These are phyloP conservation scores for Parietichytrium sp. DNA, from an alignment of 108 stramenopile species.

Conservation along the genomic window DNA sequence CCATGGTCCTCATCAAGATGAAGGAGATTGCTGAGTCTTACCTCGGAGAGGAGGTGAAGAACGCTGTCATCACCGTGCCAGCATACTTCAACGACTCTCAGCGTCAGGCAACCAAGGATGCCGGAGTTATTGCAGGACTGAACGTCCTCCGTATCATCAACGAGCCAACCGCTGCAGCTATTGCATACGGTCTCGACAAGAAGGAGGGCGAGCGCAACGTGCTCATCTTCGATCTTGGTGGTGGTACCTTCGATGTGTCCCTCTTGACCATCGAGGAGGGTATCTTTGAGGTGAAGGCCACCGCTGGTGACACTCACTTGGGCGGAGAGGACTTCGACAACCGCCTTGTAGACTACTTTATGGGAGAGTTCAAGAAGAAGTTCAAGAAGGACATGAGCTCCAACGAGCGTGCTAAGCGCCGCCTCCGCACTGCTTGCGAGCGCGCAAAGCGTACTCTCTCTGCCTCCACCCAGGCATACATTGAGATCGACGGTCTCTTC, in stretches of 20 bases:
- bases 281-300: constrained; percentile 99
- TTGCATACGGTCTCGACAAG: constrained; percentile 96
- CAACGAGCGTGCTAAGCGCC: constrained; percentile 95
- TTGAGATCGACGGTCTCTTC: constrained; percentile 98
- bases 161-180: constrained; percentile 99
- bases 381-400: constrained; percentile 80
- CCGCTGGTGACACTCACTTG: constrained; percentile 97
- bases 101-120: constrained; percentile 99
- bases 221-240: constrained; percentile 94
- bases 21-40: constrained; percentile 97
- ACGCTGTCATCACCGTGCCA: constrained; percentile 97
- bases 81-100: constrained; percentile 99
- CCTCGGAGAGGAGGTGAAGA: constrained; percentile 97
- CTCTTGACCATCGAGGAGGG: constrained; percentile 98
- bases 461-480: constrained; percentile 95
- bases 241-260: constrained; percentile 95
- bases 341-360: constrained; percentile 78
- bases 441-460: constrained; percentile 99
- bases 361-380: constrained; percentile 91
- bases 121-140: constrained; percentile 92
- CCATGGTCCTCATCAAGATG: constrained; percentile 99
- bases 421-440: constrained; percentile 99
- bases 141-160: constrained; percentile 99
- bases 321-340: constrained; percentile 99
- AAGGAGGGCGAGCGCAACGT: constrained; percentile 81